Percentiles rank a stretch among this genome's conserved stretches.
These are phyloP conservation scores for Hygrophorus russula DNA, from an alignment of 768 basidiomycete species.

Conservation along the genomic window DNA sequence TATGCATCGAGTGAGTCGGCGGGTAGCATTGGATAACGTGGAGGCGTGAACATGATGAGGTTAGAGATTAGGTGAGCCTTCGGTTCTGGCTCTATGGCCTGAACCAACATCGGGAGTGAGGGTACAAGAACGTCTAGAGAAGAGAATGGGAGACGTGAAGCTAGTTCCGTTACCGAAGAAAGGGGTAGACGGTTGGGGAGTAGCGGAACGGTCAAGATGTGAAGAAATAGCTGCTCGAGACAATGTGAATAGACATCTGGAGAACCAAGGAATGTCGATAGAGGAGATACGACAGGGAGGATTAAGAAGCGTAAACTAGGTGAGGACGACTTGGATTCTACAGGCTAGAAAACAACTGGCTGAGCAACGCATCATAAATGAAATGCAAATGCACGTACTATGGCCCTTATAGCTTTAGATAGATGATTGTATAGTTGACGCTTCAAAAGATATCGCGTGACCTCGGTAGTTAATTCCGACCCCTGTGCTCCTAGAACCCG, in stretches of 20 bases:
- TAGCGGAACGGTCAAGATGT: conserved; percentile 62
- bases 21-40: conserved; percentile 44
- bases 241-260: conserved; percentile 16
- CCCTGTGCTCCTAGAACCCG: conserved; percentile 21
- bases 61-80: conserved; percentile 62
- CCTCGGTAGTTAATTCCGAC: conserved; percentile 16
- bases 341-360: conserved; percentile 27
- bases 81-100: background rate
- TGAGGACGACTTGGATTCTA: conserved; percentile 41
- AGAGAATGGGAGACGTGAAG: conserved; percentile 47
- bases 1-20: conserved; percentile 37
- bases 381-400: conserved; percentile 30
- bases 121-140: conserved; percentile 20
- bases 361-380: background rate
- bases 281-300: conserved; percentile 31
- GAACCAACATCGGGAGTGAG: conserved; percentile 11
- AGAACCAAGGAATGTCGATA: conserved; percentile 17
- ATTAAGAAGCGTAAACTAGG: conserved; percentile 38
- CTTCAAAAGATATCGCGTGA: conserved; percentile 34
- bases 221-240: conserved; percentile 31
- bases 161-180: conserved; percentile 49
- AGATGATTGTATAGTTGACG: conserved; percentile 37
- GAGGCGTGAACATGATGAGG: conserved; percentile 49
- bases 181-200: conserved; percentile 69
- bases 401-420: conserved; percentile 27